These are phyloP conservation scores for Jackrogersella multiformis DNA, from an alignment of 495 filamentous ascomycete species.

Conservation along the genomic window DNA sequence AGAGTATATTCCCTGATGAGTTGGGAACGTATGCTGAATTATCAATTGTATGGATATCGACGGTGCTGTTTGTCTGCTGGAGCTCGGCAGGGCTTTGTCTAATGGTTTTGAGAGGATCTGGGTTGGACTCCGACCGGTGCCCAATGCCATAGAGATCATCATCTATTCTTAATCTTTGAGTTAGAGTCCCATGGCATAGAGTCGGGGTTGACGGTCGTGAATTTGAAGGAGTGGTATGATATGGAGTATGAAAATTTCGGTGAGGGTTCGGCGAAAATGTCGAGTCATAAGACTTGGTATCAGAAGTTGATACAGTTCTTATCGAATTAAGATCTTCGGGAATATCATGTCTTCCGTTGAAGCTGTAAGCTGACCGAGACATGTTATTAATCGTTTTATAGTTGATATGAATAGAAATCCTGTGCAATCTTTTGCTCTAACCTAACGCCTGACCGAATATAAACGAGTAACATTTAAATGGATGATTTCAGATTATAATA, in stretches of 20 bases:
- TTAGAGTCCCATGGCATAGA: background rate
- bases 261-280: background rate
- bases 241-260: background rate
- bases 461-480: too few relatives aligned
- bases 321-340: constrained; percentile 6
- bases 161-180: too few relatives aligned
- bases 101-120: background rate
- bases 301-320: background rate
- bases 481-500: too few relatives aligned
- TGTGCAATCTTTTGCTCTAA: too few relatives aligned
- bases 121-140: background rate
- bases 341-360: background rate
- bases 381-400: background rate
- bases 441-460: too few relatives aligned
- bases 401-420: background rate
- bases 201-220: background rate
- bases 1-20: background rate
- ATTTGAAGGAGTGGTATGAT: background rate
- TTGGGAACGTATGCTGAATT: background rate
- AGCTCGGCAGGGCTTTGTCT: background rate
- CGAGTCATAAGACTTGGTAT: constrained; percentile 1
- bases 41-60: background rate
- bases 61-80: background rate
- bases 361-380: background rate
- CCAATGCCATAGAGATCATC: background rate